Base-by-base conservation (phyloP, 768 basidiomycete genomes). In the Favolaschia claudopus region DNA sequence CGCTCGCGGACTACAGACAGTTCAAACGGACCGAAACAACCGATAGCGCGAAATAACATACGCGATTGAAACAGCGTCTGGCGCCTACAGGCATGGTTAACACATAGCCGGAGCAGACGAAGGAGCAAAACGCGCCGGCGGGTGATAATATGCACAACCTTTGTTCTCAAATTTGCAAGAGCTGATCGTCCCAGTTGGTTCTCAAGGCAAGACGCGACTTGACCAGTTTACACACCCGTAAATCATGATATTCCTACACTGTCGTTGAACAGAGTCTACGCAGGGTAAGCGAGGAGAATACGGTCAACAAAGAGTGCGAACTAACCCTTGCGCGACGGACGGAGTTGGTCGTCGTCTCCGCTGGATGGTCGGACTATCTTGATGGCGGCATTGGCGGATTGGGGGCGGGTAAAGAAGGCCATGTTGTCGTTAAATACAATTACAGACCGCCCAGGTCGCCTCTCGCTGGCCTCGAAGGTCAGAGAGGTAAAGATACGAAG, bases 231-330 rank as follows among this genome's bases (percentile, higher is more conserved):
- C 73, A 63, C 76, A 95, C 94, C 95, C 95, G 70, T 95, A 91
- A 62, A 96, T 95, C 72, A 91, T 78, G 48, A 95, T 87, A 79
- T 97, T 96, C 70, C 92, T 87, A 76, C 95, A 97, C 68, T 95
- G 90, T 50, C 89, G 85, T 72, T 89, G 87, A 14, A 84, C 81
- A 42, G 85, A 80, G 76, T 92, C 89, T 91, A 69, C 37, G 42
- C 50, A 43, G 55, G 46, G 55, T 53, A 39, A 63, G 53, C 58
- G 44, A 2, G 25, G 19, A 45, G 25, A 40, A 57, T 32, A 31
- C 17, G 53, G 32, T 24, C 24, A 47, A 48, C 44, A 28, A 64
- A 55, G 47, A 51, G 70, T 64, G 80, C 80, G 69, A n/a, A n/a
- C n/a, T n/a, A 67, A 87, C 88, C 87, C 78, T 86, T 89, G 67